A percentile compares a stretch with the other conserved stretches of the same genome.
Conservation (phyloP, 164 flowering plant genomes). For the Brasenia schreberi region DNA sequence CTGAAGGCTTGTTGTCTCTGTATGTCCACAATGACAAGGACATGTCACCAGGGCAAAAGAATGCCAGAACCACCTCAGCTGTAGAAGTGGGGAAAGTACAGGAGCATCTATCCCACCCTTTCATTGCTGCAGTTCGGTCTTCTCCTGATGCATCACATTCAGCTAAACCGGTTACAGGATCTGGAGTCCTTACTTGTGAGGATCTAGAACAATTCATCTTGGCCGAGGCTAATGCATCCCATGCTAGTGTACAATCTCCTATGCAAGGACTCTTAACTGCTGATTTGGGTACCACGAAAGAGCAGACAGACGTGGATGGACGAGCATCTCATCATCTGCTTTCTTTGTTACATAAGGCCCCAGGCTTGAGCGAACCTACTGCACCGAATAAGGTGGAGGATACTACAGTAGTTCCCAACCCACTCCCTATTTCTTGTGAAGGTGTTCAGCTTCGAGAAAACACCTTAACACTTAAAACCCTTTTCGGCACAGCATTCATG, state of each 20-base stretch:
- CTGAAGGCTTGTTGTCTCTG: constrained; percentile 60
- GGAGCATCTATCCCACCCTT: too few relatives aligned
- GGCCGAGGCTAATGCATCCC: constrained; percentile 36
- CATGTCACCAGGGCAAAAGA: neutral
- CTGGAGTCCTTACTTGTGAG: constrained; percentile 80
- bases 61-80: neutral
- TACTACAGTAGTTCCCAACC: constrained; percentile 4
- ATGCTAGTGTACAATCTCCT: constrained; percentile 16
- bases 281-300: constrained; percentile 16
- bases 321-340: constrained; percentile 84
- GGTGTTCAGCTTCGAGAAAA: constrained; percentile 21
- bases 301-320: constrained; percentile 27
- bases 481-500: constrained; percentile 93
- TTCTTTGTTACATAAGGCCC: constrained; percentile 62
- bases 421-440: constrained; percentile 15
- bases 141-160: neutral
- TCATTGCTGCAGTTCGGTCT: neutral
- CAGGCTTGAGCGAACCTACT: constrained; percentile 10
- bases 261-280: constrained; percentile 14
- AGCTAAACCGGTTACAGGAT: constrained; percentile 22
- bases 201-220: constrained; percentile 87
- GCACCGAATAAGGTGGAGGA: neutral
- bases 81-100: neutral
- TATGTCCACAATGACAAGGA: constrained; percentile 54
- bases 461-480: constrained; percentile 65